Base-by-base conservation (phyloP, 2,329 filamentous ascomycete species). In the Fonsecaea nubica region DNA sequence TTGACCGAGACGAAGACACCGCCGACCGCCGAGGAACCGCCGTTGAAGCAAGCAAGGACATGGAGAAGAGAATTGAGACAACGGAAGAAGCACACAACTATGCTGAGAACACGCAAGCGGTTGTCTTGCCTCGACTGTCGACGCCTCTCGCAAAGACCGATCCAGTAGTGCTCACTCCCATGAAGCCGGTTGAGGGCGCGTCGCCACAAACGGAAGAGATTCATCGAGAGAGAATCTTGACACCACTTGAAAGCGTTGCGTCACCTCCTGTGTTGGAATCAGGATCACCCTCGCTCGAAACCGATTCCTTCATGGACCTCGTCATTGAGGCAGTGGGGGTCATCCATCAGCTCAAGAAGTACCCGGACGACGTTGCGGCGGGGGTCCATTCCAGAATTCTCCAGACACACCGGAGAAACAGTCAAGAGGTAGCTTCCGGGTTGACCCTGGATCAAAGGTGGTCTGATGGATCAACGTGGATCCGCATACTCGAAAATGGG, bases 391-490 rank as follows among this genome's bases (percentile, higher is more conserved):
- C 58, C 10, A 48, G 58, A 42, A 52, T 60, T 18, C 58, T 60
- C 4, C 12, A 60, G 40, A 50, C 58, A 10, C 42, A 50, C 30
- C 12, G 35, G 13, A 50, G n/a, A 32, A 21, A 48, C 12, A 32
- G 30, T 35, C 21, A 45, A n/a, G 25, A 48, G 12, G 13, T 6
- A 7, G 33, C 12, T 4, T 12, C 5, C 21, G 25, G 10, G 13
- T 52, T 12, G 12, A 52, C 13, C 38, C 13, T 48, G 12, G 52
- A 63, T 56, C 12, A 61, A 58, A 36, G 35, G 12, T 72, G 38
- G 69, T 71, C 65, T 10, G 66, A 72, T 62, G 60, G 66, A 21
- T 67, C 53, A 21, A 69, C 62, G 45, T 72, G 57, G 65, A 50
- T 72, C n/a, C 21, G 61, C 33, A 48, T 72, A 18, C 65, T 72